Base-by-base conservation (phyloP, 352 stramenopile species). In the Blastocystis sp. region DNA sequence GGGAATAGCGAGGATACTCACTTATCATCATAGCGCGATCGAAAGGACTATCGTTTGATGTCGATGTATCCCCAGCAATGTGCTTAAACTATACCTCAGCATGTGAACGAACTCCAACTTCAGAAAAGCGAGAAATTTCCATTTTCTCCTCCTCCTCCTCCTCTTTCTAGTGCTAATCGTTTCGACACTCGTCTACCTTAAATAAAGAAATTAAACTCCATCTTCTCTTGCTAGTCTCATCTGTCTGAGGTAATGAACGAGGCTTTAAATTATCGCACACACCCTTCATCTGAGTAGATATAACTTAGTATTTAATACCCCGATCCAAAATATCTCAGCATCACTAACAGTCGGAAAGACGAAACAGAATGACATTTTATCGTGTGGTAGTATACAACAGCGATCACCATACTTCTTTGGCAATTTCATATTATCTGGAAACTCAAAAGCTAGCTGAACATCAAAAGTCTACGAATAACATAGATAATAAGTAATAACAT, bases 341-440 rank as follows among this genome's bases (percentile, higher is more conserved):
- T 81, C 70, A 64, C 45, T 47, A 5, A 13, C 18, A 81, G 63
- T 37, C 18, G 70, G 26, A 66, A 81, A 81, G 6, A 81, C 20
- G 39, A 81, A 63, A 37, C 70, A 81, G 47, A 81, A 81, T 18
- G 43, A 81, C 43, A 50, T 7, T 11, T 81, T 37, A 30, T 64
- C n/a, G 45, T 81, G 70, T 9, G 70, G 70, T n/a, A 81, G 16
- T n/a, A 81, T 18, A 37, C 65, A 81, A n/a, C 70, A 81, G 20
- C 24, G 20, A 16, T 81, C 43, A 1, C 43, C 43, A 39, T 18
- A 81, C 45, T 81, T 64, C 8, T 53, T 81, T 2, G 43, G 39
- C 24, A 43, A 11, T 41, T 66, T 24, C 70, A 81, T 81, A 3
- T 81, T 81, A 62, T 81, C 47, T 18, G 70, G 24, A 37, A 81